These are phyloP conservation scores for Ambrosia artemisiifolia DNA, from an alignment of 129 eudicot genomes.

Conservation along the genomic window DNA sequence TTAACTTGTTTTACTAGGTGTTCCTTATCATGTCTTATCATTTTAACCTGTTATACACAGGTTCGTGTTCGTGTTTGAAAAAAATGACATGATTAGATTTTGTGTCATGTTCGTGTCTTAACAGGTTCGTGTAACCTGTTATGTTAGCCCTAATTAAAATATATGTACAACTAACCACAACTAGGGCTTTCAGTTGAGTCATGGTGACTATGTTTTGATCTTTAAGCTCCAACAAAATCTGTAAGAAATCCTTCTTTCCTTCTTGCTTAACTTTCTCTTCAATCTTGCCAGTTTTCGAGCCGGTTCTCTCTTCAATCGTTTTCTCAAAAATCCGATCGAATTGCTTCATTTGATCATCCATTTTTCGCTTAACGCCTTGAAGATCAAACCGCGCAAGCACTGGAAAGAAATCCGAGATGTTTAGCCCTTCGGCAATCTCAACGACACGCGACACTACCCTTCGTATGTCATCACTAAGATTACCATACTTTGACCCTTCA, in stretches of 20 bases:
- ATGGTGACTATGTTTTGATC: conserved; percentile 18
- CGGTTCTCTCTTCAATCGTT: conserved; percentile 20
- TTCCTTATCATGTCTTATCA: no score
- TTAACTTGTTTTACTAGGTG: no score
- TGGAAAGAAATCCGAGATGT: conserved; percentile 41
- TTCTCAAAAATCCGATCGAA: conserved; percentile 26
- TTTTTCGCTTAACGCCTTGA: conserved; percentile 25
- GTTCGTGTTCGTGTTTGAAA: no score
- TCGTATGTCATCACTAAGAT: conserved; percentile 21
- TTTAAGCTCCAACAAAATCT: conserved; percentile 18
- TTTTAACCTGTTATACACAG: no score
- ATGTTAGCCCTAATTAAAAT: no score
- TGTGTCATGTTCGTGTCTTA: no score
- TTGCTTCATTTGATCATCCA: conserved; percentile 23
- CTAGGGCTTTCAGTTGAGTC: conserved; percentile 28
- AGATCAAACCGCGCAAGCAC: conserved; percentile 32
- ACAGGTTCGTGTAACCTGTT: no score
- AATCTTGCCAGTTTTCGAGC: neutral
- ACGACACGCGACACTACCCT: conserved; percentile 20
- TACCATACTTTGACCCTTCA: neutral
- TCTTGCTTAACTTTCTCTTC: conserved; percentile 5
- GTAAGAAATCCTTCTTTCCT: conserved; percentile 25
- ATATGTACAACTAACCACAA: conserved; percentile 17
- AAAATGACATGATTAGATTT: no score
- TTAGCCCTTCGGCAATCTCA: conserved; percentile 27